Evolutionary conservation across 306 rosid genomes (phyloP), one percentile per base, ranked within the genome.

Genomic region (Dryas octopetala): DNA sequence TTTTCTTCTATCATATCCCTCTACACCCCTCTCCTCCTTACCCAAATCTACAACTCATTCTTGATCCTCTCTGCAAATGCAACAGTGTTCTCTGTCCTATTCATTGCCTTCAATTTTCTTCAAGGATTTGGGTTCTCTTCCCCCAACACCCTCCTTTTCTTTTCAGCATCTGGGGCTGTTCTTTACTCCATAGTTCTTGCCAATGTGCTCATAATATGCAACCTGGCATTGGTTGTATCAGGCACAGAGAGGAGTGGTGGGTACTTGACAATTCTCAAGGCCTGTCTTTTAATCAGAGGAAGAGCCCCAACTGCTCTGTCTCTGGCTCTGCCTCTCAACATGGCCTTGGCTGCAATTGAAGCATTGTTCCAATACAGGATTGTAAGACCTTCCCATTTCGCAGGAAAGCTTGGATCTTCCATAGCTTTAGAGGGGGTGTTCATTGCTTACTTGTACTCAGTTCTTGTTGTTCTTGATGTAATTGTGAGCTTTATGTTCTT

Each of bases 171-270:
- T 3, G 97, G 97, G 70, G 96, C 88, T 11, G 82, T 91, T 81
- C 66, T 91, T n/a, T 95, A 91, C 70, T 91, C 98, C n/a, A 79
- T 91, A 58, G 86, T 88, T 51, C 90, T 95, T 48, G 97, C 98
- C 54, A 91, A 95, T 76, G 86, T 91, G 38, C 85, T 95, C 76
- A 80, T 91, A 26, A 79, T 91, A 7, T 80, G 90, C 85, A 95
- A 85, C 57, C 61, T 91, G 81, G 92, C 96, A 9, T 59, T 86
- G 74, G 89, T 88, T 76, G 70, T 90, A 14, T 90, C 98, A 0
- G 98, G 89, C 10, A 79, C 86, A 78, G 96, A 91, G 62, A 85
- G 75, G 52, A 76, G 76, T 23, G 94, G 97, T 0, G 98, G 98
- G 0, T 86, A 78, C 87, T 26, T 88, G 10, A 83, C 91, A 55